phyloP scores from a whole-genome alignment of 2,329 filamentous ascomycete species.

The Cladosporium phlei region DNA sequence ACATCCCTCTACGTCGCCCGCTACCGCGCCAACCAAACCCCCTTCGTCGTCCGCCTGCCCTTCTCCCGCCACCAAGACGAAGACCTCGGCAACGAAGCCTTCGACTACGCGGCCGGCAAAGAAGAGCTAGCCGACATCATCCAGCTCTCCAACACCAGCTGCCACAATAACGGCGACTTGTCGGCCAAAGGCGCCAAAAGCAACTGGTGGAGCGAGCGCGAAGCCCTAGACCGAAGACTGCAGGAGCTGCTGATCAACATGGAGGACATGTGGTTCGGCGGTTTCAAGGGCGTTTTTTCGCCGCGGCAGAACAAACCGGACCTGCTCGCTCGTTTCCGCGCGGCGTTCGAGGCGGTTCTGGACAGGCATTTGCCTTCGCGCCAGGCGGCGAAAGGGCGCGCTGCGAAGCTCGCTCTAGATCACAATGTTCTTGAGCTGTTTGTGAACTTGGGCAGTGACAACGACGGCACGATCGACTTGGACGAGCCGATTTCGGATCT shows the following conservation, averaged over 20 bases:
- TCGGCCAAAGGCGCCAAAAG: conserved; percentile 68
- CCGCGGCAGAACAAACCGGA: conserved; percentile 60
- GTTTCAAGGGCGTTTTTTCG: conserved; percentile 91
- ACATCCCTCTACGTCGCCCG: conserved; percentile 89
- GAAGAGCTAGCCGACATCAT: conserved; percentile 80
- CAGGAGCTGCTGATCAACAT: conserved; percentile 76
- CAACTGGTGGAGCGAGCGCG: conserved; percentile 85
- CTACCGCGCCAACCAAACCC: conserved; percentile 67
- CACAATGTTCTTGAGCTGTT: conserved; percentile 78
- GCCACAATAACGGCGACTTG: conserved; percentile 69
- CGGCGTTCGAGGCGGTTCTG: conserved; percentile 71
- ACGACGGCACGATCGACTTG: conserved; percentile 63
- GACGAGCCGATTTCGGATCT: conserved; percentile 89
- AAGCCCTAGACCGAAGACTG: conserved; percentile 71
- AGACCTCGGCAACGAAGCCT: conserved; percentile 73
- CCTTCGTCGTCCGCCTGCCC: conserved; percentile 82
- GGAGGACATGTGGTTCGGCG: conserved; percentile 90
- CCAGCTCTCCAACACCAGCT: conserved; percentile 72
- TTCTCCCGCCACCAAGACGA: conserved; percentile 76
- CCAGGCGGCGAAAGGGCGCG: conserved; percentile 51
- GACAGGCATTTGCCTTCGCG: conserved; percentile 83
- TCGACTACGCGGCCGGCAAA: conserved; percentile 76
- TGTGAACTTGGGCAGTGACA: conserved; percentile 72
- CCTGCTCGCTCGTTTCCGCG: conserved; percentile 69
- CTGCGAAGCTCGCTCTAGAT: conserved; percentile 52